Conservation (phyloP, 2,329 filamentous ascomycete genomes). For the Ophiocordyceps camponoti-floridani region DNA sequence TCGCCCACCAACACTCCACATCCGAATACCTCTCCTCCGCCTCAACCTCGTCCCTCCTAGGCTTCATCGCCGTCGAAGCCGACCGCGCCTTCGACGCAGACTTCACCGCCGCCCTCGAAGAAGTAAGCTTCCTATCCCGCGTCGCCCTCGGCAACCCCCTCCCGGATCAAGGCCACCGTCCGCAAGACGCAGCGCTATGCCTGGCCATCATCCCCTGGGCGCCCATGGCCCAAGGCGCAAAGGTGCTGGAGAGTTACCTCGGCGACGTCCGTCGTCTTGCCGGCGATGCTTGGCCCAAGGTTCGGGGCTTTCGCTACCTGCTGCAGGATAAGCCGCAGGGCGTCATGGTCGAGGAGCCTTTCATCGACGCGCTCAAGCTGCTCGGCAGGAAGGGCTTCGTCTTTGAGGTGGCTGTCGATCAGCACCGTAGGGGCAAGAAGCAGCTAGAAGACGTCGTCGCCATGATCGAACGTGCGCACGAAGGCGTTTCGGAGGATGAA, state of each 20-base stretch:
- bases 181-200: constrained; percentile 30
- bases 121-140: constrained; percentile 50
- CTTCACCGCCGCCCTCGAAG: constrained; percentile 51
- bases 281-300: constrained; percentile 42
- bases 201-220: constrained; percentile 70
- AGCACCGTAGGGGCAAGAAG: constrained; percentile 54
- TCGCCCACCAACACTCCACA: constrained; percentile 47
- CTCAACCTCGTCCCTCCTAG: constrained; percentile 27
- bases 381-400: constrained; percentile 44
- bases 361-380: constrained; percentile 48
- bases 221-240: constrained; percentile 50
- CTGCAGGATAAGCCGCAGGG: constrained; percentile 59
- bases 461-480: constrained; percentile 51
- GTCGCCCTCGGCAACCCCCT: constrained; percentile 43
- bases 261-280: constrained; percentile 38
- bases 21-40: constrained; percentile 38
- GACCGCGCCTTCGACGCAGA: constrained; percentile 40
- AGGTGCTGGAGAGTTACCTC: constrained; percentile 47
- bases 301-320: constrained; percentile 70
- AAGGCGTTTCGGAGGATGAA: constrained; percentile 37
- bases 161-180: constrained; percentile 37
- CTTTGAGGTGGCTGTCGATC: constrained; percentile 77
- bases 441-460: constrained; percentile 55
- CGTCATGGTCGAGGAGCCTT: constrained; percentile 42
- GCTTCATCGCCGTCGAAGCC: constrained; percentile 71